Base-by-base conservation (phyloP, 306 rosid species). In the Ceratonia siliqua region DNA sequence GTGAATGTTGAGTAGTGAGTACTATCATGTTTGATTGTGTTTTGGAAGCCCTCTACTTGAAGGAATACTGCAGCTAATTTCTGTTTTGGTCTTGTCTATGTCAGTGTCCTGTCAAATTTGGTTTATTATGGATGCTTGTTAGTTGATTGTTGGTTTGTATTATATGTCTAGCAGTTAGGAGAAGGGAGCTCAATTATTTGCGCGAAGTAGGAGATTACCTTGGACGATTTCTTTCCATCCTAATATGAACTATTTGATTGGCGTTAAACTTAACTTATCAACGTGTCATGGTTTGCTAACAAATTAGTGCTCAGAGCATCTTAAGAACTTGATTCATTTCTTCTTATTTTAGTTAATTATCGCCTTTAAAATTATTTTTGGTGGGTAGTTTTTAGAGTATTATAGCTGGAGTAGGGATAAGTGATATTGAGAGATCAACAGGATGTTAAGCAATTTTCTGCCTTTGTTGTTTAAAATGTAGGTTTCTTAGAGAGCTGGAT, bases 401-500 rank as follows among this genome's bases (percentile, higher is more conserved):
- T 54, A n/a, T 38, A 15, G 18, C n/a, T 39, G 52, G 24, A 25
- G 46, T 20, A 7, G 21, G 63, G 71, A 21, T 28, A 62, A 70
- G 9, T 24, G 3, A 0, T 78, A 25, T 17, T 30, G 35, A 49
- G 30, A 53, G 15, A 7, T 0, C 2, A 36, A 17, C 4, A 12
- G 38, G 27, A 30, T 35, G 70, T 28, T 36, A 1, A 70, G 41
- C 63, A 56, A 7, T 20, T 64, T 56, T 27, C 10, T 73, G 42
- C 32, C 36, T 46, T 33, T 50, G 25, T 42, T 35, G 6, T 17
- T 21, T n/a, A 8, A 20, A 48, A 4, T 49, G 41, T 65, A 94
- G 98, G 89, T 81, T 58, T 83, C 94, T 94, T 56, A 79, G 85
- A 87, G 98, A 89, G 88, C 86, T 94, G 79, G 98, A 94, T 77